Evolutionary conservation across 164 flowering plant genomes (phyloP), one percentile per base, ranked within the genome.

Genomic region (Cinnamomum chago): DNA sequence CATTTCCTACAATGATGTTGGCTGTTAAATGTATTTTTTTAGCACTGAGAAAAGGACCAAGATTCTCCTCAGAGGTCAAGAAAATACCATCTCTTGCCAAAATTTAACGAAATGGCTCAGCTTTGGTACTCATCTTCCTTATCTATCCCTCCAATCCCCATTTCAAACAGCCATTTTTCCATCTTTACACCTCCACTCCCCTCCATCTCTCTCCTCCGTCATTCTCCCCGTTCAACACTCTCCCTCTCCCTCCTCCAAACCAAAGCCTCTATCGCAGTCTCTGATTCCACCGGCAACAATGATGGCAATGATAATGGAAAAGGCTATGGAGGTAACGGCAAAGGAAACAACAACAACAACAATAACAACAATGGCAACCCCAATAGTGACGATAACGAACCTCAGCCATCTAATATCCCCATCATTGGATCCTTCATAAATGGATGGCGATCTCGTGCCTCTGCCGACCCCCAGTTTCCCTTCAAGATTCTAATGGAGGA

Each of bases 401-500:
- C 81, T 78, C 51, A 72, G 80, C 74, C 71, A 0, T 78, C 75
- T n/a, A 81, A 67, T 51, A 69, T 86, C 28, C 94, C 97, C 33
- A 60, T 88, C 7, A 60, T 90, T 15, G 93, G 93, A 52, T 80
- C 88, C 18, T 85, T 90, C 55, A 64, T 90, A 3, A 81, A 79
- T 2, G 98, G 98, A 25, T 95, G 98, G 98, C 81, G 91, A 81
- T 88, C 93, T 2, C 81, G 98, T 80, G 98, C 92, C 40, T 80
- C 86, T 0, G 98, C 97, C 0, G 98, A 95, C 83, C 97, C 97
- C 0, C 97, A 95, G 74, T 95, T 95, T 78, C 98, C 98, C 0
- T 95, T 95, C 83, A 95, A 95, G 84, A 97, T 95, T 58, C 76
- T 93, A 18, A 95, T 95, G 98, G 99, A 93, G 78, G 97, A 95